Evolutionary conservation across 83 land plant genomes (phyloP).

Genomic region (Thuja plicata): DNA sequence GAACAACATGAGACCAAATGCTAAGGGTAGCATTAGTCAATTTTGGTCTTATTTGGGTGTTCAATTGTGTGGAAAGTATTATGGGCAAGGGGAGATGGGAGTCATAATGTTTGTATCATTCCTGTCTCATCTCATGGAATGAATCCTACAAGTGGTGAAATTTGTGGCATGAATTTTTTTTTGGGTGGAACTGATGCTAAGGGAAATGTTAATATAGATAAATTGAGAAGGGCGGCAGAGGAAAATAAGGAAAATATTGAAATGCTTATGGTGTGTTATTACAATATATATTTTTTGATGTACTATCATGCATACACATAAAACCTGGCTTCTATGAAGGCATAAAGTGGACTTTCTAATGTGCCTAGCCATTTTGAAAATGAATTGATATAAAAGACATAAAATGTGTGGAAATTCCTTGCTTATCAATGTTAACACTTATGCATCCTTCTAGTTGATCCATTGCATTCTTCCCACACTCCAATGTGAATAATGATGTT

Average conservation of each 20-base stretch:
- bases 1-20: neutral
- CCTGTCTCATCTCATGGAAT: slow-evolving; percentile 99
- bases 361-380: neutral
- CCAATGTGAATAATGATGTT: neutral
- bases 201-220: slow-evolving; percentile 92
- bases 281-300: neutral
- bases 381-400: neutral
- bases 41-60: neutral
- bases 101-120: slow-evolving; percentile 95
- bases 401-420: neutral
- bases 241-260: slow-evolving; percentile 80
- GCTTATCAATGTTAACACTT: neutral
- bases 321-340: neutral
- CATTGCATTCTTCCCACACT: neutral
- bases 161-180: slow-evolving; percentile 99
- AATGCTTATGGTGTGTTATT: slow-evolving; percentile 80
- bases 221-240: slow-evolving; percentile 89
- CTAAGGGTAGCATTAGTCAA: neutral
- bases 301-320: neutral
- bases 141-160: slow-evolving; percentile 99
- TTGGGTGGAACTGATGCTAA: slow-evolving; percentile 92
- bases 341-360: neutral
- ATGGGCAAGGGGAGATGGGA: slow-evolving; percentile 89
- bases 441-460: neutral
- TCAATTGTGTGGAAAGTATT: slow-evolving; percentile 2